A percentile compares a stretch with the other conserved stretches of the same genome.
These are phyloP conservation scores for Salix arbutifolia DNA, from an alignment of 345 rosid genomes.

Conservation along the genomic window DNA sequence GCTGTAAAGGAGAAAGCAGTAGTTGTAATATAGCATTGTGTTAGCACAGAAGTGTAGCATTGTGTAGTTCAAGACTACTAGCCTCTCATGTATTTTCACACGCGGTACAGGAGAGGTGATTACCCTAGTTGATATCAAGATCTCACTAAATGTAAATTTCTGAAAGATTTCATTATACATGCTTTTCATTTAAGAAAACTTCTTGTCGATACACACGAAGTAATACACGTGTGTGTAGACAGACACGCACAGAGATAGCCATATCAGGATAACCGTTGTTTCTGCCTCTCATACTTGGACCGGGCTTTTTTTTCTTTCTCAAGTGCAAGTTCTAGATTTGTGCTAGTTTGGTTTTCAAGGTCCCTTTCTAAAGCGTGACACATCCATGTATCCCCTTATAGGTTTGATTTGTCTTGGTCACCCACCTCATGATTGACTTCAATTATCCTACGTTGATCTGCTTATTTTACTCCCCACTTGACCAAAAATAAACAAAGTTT, in stretches of 20 bases:
- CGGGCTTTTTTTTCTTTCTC: not conserved
- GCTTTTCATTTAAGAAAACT: not conserved
- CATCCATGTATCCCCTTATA: not conserved
- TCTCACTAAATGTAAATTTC: not conserved
- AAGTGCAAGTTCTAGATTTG: not conserved
- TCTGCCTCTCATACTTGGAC: too few species aligned
- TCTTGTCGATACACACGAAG: not conserved
- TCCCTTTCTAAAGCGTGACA: not conserved
- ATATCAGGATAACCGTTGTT: not conserved
- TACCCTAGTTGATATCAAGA: not conserved
- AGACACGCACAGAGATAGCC: not conserved
- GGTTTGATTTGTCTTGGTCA: not conserved
- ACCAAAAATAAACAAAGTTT: not conserved
- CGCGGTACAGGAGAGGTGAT: not conserved
- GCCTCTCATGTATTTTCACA: not conserved
- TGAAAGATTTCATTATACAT: not conserved
- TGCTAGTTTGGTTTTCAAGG: not conserved
- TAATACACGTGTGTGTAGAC: too few species aligned
- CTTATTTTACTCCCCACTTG: not conserved
- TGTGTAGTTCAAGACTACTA: not conserved
- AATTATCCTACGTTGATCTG: not conserved
- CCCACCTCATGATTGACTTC: not conserved
- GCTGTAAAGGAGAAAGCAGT: not conserved
- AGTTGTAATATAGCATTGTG: not conserved
- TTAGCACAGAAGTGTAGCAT: not conserved